phyloP scores from a whole-genome alignment of 2,329 filamentous ascomycete genomes.

The Nothophaeocryptopus gaeumannii region DNA sequence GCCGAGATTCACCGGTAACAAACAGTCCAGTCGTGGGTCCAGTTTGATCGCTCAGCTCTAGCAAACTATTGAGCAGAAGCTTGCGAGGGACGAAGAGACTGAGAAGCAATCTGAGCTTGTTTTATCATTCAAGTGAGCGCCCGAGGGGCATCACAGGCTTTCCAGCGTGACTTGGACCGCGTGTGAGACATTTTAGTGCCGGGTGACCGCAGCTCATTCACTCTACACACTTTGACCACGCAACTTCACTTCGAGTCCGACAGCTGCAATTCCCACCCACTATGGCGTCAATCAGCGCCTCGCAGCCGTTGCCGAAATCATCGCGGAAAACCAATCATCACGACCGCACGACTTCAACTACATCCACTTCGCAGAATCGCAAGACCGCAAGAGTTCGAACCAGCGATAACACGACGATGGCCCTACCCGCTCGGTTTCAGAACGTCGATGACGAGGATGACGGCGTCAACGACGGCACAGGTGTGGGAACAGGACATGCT shows the following conservation, averaged over 20 bases:
- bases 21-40: not conserved
- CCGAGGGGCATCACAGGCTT: too few species aligned
- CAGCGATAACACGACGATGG: constrained; percentile 13
- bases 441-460: constrained; percentile 18
- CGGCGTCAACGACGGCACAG: constrained; percentile 21
- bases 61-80: not conserved
- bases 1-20: constrained; percentile 12
- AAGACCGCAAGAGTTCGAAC: constrained; percentile 4
- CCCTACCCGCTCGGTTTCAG: constrained; percentile 21
- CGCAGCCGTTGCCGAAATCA: too few species aligned
- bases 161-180: not conserved
- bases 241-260: not conserved
- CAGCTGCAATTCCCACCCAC: not conserved
- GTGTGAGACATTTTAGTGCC: constrained; percentile 14
- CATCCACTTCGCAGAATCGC: too few species aligned
- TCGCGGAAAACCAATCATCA: too few species aligned
- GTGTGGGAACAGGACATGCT: constrained; percentile 24
- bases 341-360: too few species aligned
- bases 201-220: constrained; percentile 10
- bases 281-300: too few species aligned
- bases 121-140: too few species aligned
- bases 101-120: too few species aligned
- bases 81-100: too few species aligned
- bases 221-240: too few species aligned
- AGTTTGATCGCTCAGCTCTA: not conserved